phyloP scores from a whole-genome alignment of 73 alveolate genomes.

The Blepharisma japonicum region DNA sequence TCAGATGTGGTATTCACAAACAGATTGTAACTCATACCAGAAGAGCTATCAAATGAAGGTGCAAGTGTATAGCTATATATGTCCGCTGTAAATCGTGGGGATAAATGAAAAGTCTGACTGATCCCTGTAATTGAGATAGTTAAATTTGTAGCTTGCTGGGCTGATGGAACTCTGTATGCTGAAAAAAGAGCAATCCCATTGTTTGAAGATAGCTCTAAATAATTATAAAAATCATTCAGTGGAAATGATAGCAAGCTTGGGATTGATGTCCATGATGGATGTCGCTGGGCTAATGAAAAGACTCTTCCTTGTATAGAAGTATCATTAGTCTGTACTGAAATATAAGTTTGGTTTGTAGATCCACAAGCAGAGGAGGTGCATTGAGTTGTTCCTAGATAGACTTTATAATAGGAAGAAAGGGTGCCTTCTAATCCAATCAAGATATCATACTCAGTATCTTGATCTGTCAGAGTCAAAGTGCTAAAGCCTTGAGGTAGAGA shows the following conservation, averaged over 20 bases:
- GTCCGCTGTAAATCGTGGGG: neutral
- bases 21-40: neutral
- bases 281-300: neutral
- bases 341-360: neutral
- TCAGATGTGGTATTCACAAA: neutral
- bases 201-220: neutral
- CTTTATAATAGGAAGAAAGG: neutral
- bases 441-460: too few relatives aligned
- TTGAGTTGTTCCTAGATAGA: neutral
- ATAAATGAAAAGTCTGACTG: neutral
- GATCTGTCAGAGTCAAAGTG: too few relatives aligned
- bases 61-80: neutral
- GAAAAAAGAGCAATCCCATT: neutral
- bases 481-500: too few relatives aligned
- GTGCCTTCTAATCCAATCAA: too few relatives aligned
- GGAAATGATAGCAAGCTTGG: neutral
- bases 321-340: neutral
- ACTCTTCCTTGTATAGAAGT: neutral
- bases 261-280: neutral
- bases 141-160: neutral
- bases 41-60: neutral
- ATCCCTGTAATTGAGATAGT: neutral
- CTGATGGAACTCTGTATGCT: neutral
- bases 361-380: constrained; percentile 16
- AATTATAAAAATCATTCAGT: neutral